These are phyloP conservation scores for Bjerkandera adusta DNA, from an alignment of 1,284 basidiomycete species.

Conservation along the genomic window DNA sequence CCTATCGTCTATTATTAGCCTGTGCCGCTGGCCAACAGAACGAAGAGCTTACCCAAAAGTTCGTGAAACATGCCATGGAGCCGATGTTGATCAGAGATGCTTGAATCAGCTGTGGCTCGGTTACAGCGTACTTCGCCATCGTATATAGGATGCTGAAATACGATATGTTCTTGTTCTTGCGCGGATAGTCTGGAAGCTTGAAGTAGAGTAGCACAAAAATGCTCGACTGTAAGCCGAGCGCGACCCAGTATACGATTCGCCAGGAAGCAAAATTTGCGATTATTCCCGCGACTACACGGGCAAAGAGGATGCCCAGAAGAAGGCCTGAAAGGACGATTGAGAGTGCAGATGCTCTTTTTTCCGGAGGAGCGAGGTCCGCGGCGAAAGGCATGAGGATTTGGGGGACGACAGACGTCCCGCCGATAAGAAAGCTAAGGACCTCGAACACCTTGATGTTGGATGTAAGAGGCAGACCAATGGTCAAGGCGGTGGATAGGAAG, in stretches of 20 bases:
- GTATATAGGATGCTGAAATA: slow-evolving; percentile 42
- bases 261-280: slow-evolving; percentile 41
- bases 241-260: slow-evolving; percentile 43
- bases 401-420: slow-evolving; percentile 38
- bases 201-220: slow-evolving; percentile 36
- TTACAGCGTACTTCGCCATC: slow-evolving; percentile 43
- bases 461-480: slow-evolving; percentile 43
- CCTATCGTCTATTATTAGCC: background rate
- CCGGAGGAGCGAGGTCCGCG: slow-evolving; percentile 47
- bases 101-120: slow-evolving; percentile 48
- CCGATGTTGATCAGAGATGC: slow-evolving; percentile 37
- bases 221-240: slow-evolving; percentile 34
- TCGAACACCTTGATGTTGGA: slow-evolving; percentile 38
- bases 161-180: slow-evolving; percentile 33
- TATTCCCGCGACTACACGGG: slow-evolving; percentile 43
- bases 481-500: slow-evolving; percentile 32
- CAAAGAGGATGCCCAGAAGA: slow-evolving; percentile 45
- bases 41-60: slow-evolving; percentile 35
- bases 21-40: background rate
- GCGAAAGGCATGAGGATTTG: slow-evolving; percentile 47
- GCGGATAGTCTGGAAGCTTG: slow-evolving; percentile 45
- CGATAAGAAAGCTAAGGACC: slow-evolving; percentile 42
- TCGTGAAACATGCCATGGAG: slow-evolving; percentile 34
- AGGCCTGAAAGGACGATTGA: slow-evolving; percentile 44
- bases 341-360: slow-evolving; percentile 42